Evolutionary conservation across 2,329 filamentous ascomycete genomes (phyloP).

Genomic region (Penicillium decumbens): DNA sequence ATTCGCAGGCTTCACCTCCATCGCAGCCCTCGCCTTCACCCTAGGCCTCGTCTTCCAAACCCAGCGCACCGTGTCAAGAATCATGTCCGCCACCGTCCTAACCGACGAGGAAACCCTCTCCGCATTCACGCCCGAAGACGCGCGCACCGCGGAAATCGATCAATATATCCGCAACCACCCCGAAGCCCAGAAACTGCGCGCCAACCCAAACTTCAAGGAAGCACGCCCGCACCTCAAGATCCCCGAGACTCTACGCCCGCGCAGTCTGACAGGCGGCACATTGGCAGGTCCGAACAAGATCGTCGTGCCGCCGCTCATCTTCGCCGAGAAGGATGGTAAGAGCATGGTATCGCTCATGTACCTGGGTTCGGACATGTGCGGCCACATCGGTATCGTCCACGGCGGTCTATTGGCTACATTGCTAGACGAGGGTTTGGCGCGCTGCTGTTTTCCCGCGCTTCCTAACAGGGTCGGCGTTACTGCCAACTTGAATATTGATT

Average conservation of each 20-base stretch:
- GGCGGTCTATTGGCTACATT: conserved; percentile 88
- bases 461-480: conserved; percentile 79
- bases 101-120: conserved; percentile 69
- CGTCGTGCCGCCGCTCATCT: conserved; percentile 74
- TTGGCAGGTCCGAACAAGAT: conserved; percentile 71
- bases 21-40: conserved; percentile 34
- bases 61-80: conserved; percentile 22
- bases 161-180: conserved; percentile 70
- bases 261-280: conserved; percentile 78
- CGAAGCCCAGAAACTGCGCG: conserved; percentile 64
- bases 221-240: conserved; percentile 84
- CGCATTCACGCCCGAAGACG: conserved; percentile 58
- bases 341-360: conserved; percentile 68
- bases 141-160: conserved; percentile 58
- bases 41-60: conserved; percentile 30
- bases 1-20: conserved; percentile 34
- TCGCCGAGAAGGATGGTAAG: conserved; percentile 66
- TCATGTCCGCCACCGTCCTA: conserved; percentile 43
- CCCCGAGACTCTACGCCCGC: conserved; percentile 61
- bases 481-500: conserved; percentile 76
- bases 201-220: conserved; percentile 63
- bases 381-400: conserved; percentile 85
- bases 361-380: conserved; percentile 74
- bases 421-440: conserved; percentile 81
- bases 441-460: conserved; percentile 81